These are phyloP conservation scores for Microbotryomycetes sp. DNA, from an alignment of 1,284 basidiomycete genomes.

Conservation along the genomic window DNA sequence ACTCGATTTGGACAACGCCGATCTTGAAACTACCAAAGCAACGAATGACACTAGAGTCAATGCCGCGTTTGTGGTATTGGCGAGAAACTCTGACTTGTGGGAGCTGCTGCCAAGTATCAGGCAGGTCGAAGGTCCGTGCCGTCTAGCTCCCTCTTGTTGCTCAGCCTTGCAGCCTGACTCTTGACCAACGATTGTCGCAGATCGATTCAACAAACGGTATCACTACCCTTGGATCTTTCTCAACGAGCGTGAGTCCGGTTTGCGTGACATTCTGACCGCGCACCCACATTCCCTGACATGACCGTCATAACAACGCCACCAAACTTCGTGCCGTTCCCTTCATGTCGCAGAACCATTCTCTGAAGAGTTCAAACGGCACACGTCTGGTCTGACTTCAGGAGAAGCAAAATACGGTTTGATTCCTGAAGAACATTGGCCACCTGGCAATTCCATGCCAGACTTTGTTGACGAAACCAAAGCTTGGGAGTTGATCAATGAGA, in stretches of 20 bases:
- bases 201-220: conserved; percentile 14
- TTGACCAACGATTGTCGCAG: not conserved
- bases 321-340: conserved; percentile 24
- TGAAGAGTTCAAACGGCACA: conserved; percentile 62
- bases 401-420: conserved; percentile 65
- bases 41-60: conserved; percentile 44
- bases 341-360: conserved; percentile 51
- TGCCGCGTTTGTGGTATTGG: conserved; percentile 78
- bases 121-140: conserved; percentile 20
- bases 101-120: conserved; percentile 52
- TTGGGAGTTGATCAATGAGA: conserved; percentile 52
- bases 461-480: conserved; percentile 61
- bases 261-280: too few species aligned
- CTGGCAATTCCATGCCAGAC: conserved; percentile 55
- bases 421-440: conserved; percentile 65
- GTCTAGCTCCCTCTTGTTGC: not conserved
- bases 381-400: conserved; percentile 23
- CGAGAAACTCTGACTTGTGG: conserved; percentile 70
- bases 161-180: too few species aligned
- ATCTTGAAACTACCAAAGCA: not conserved
- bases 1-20: not conserved
- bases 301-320: conserved; percentile 41
- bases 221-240: conserved; percentile 46
- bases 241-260: conserved; percentile 42
- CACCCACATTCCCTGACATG: too few species aligned